phyloP scores from a whole-genome alignment of 208 protist genomes.

The Trypanosoma congolense region DNA sequence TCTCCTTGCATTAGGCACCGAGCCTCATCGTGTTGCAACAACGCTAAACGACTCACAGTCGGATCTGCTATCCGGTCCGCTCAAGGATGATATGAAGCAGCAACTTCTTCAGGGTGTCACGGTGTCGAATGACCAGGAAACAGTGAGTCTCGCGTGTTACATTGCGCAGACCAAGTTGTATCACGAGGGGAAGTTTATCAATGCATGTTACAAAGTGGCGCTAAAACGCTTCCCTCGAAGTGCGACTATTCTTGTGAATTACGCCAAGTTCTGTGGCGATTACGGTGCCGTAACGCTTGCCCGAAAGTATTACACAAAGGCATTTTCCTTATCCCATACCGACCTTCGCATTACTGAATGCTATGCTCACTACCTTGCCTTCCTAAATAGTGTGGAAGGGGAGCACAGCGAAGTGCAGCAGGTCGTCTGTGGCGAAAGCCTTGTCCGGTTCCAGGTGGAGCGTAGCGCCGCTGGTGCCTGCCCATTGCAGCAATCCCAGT shows the following conservation, averaged over 20 bases:
- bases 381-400: conserved; percentile 19
- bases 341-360: conserved; percentile 58
- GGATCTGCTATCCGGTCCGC: conserved; percentile 1
- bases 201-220: conserved; percentile 54
- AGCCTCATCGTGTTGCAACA: conserved; percentile 8
- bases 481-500: conserved; percentile 14
- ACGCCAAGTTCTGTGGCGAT: conserved; percentile 72
- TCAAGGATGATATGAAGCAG: conserved; percentile 23
- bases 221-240: conserved; percentile 48
- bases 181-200: conserved; percentile 48
- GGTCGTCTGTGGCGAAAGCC: conserved; percentile 35
- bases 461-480: conserved; percentile 16
- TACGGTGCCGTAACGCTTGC: conserved; percentile 41
- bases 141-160: conserved; percentile 61
- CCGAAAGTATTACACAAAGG: conserved; percentile 64
- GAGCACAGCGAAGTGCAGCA: conserved; percentile 32
- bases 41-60: conserved; percentile 16
- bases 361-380: conserved; percentile 67
- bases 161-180: conserved; percentile 60
- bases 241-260: conserved; percentile 68
- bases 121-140: conserved; percentile 45
- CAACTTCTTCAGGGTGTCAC: conserved; percentile 52
- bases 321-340: conserved; percentile 42
- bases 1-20: conserved; percentile 33
- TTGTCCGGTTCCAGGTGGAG: conserved; percentile 49